Evolutionary conservation across 2,329 filamentous ascomycete genomes (phyloP).

Genomic region (Ophiostoma ulmi): DNA sequence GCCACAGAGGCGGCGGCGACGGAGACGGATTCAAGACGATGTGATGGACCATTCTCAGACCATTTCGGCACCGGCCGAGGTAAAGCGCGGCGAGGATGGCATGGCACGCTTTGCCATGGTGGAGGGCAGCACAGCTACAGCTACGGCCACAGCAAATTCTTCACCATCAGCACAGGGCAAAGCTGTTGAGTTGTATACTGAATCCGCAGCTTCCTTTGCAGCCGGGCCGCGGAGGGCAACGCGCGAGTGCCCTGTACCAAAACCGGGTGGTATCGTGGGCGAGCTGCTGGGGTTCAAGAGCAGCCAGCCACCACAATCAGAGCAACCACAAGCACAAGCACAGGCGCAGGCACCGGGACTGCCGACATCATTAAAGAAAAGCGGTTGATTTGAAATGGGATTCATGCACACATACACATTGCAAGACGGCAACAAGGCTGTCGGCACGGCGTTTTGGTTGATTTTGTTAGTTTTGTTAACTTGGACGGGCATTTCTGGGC

Average conservation of each 20-base stretch:
- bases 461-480: neutral
- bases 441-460: constrained; percentile 8
- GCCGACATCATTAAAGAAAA: neutral
- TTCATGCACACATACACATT: neutral
- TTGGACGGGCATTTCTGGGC: neutral
- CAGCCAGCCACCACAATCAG: neutral
- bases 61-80: constrained; percentile 31
- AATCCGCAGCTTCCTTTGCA: constrained; percentile 34
- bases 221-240: constrained; percentile 40
- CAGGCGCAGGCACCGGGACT: neutral
- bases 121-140: constrained; percentile 18
- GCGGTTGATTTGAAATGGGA: neutral
- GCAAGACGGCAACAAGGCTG: neutral
- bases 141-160: neutral
- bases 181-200: neutral
- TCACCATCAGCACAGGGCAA: neutral
- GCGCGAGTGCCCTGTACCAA: constrained; percentile 86
- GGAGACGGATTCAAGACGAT: constrained; percentile 27
- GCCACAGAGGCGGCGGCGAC: constrained; percentile 40
- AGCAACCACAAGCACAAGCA: neutral
- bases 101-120: constrained; percentile 45
- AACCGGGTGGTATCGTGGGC: constrained; percentile 63
- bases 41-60: neutral
- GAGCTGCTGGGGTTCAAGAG: constrained; percentile 56
- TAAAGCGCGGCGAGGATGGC: constrained; percentile 40